Base-by-base conservation (phyloP, 495 filamentous ascomycete genomes). In the Penicillium roqueforti region DNA sequence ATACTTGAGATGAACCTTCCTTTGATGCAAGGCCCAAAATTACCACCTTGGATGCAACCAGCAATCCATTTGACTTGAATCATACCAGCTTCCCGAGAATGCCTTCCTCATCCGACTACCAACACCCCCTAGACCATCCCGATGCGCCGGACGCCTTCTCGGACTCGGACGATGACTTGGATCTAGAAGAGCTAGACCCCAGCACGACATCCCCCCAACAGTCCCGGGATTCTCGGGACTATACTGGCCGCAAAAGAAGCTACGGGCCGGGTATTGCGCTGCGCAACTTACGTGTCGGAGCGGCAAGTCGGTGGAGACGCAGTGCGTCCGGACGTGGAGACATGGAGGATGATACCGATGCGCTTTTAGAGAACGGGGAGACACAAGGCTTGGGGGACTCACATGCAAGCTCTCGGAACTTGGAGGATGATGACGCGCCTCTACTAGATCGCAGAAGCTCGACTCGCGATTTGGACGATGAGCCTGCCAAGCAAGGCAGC, bases 111-210 rank as follows among this genome's bases (percentile, higher is more conserved):
- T 54, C 62, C 50, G 72, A 76, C 13, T 76, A 78, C 54, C 42
- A 68, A 43, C 69, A 72, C 49, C 66, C 68, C 31, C 58, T 65
- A 39, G 68, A 66, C 23, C 58, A 60, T 23, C 51, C 66, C 29
- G 67, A 67, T 39, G 64, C 68, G 38, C 56, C 63, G 41, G 61
- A 54, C 51, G 68, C 69, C 50, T 58, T 58, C 42, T 71, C 70
- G 1, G 73, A 64, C 25, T 71, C 70, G 16, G 87, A 89, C 39
- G 68, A 76, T 40, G 79, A 81, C 55, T 74, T 90, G 45, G 85
- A 91, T 54, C 60, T 84, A 47, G 78, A 89, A 60, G 88, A 91
- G 76, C 80, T 91, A 34, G 86, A 88, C 58, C 86, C 84, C 14
- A 68, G 68, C 22, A 68, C 76, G 18, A 68, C 74, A 22, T 56